Conservation (phyloP, 2,329 filamentous ascomycete genomes). For the Pleochaeta shiraiana region DNA sequence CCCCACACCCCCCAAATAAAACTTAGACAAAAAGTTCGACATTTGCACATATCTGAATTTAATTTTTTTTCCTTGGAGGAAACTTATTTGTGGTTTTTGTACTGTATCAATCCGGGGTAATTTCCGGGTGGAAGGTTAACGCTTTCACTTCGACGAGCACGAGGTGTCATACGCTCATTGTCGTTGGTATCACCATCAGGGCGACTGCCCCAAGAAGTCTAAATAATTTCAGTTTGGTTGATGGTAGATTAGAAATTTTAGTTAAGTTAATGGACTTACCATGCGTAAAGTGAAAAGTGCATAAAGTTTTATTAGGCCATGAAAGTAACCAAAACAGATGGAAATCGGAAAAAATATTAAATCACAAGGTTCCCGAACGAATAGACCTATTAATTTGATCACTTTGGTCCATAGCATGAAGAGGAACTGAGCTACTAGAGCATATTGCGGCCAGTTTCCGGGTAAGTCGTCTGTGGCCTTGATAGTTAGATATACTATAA, state of each 20-base stretch:
- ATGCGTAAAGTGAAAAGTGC: conserved; percentile 63
- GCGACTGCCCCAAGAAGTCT: conserved; percentile 94
- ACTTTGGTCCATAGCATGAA: conserved; percentile 84
- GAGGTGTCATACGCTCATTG: conserved; percentile 29
- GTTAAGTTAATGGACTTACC: conserved; percentile 41
- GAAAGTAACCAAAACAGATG: conserved; percentile 77
- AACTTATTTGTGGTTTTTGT: conserved; percentile 22
- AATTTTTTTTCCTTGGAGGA: too few relatives aligned
- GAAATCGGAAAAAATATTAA: conserved; percentile 64
- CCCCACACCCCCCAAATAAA: too few relatives aligned
- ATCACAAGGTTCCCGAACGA: conserved; percentile 65
- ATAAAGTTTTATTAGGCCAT: conserved; percentile 81
- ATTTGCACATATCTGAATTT: too few relatives aligned
- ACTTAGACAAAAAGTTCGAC: too few relatives aligned
- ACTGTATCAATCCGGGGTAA: conserved; percentile 23
- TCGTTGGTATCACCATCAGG: conserved; percentile 79
- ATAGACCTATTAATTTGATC: conserved; percentile 74
- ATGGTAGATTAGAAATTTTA: background rate
- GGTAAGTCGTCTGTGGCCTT: conserved; percentile 43
- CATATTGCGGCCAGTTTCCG: conserved; percentile 27
- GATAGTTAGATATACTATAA: conserved; percentile 47
- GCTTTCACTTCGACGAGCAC: conserved; percentile 17
- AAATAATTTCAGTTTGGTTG: conserved; percentile 10
- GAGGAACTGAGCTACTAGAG: conserved; percentile 37
- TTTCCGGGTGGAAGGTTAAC: conserved; percentile 25